These are phyloP conservation scores for Mercurialis annua DNA, from an alignment of 345 rosid genomes.

Conservation along the genomic window DNA sequence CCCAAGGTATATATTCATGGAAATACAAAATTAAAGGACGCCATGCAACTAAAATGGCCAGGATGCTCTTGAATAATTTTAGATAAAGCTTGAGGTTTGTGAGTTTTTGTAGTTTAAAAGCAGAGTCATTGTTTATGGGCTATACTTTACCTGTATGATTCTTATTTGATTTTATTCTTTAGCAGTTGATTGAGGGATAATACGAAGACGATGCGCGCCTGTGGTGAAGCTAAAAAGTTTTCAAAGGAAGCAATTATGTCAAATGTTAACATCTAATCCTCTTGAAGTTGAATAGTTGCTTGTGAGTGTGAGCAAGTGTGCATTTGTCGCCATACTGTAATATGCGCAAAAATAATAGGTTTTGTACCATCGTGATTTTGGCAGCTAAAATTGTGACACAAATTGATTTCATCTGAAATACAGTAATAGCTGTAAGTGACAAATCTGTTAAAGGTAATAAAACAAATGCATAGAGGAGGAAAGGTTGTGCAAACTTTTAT, in stretches of 20 bases:
- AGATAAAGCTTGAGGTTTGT: neutral
- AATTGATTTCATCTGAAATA: no score
- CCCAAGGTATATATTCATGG: constrained; percentile 70
- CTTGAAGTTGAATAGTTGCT: neutral
- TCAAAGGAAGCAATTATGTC: neutral
- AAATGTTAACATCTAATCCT: neutral
- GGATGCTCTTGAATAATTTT: constrained; percentile 47
- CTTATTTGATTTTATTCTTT: neutral
- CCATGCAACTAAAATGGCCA: constrained; percentile 46
- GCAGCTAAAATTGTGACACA: no score
- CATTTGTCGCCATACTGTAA: neutral
- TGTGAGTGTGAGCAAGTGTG: neutral
- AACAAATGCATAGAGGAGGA: no score
- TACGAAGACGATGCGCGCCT: neutral
- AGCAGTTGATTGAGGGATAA: neutral
- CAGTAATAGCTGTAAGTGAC: no score
- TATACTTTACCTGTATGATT: neutral
- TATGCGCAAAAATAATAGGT: no score
- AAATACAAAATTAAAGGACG: constrained; percentile 34
- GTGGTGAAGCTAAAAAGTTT: neutral
- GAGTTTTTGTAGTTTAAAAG: neutral
- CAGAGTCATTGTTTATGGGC: neutral
- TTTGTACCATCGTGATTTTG: neutral
- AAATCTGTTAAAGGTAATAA: no score
- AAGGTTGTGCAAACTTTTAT: no score